Conservation (phyloP, 2,329 filamentous ascomycete species). For the Nemania bipapillata region DNA sequence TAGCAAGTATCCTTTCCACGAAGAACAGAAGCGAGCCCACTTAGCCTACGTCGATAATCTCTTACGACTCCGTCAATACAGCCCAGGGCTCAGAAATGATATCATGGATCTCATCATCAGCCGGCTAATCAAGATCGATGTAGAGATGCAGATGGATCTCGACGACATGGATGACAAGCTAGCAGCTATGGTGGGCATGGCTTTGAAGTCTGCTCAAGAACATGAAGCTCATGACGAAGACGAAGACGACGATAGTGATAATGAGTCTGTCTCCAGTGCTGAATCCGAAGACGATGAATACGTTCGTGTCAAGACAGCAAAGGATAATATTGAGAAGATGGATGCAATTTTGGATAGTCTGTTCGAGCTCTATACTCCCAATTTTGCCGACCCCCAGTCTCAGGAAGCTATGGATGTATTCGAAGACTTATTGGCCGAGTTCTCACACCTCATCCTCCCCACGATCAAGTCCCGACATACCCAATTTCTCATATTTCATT, state of each 20-base stretch:
- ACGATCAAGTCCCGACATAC: constrained; percentile 92
- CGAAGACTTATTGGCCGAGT: constrained; percentile 83
- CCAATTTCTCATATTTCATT: constrained; percentile 96
- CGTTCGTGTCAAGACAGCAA: constrained; percentile 74
- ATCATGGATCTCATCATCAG: constrained; percentile 86
- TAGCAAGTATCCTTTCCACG: constrained; percentile 77
- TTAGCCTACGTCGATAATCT: constrained; percentile 90
- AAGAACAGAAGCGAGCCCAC: constrained; percentile 81
- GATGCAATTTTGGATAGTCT: constrained; percentile 89
- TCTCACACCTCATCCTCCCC: constrained; percentile 86
- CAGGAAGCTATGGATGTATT: constrained; percentile 77
- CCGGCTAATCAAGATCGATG: constrained; percentile 90
- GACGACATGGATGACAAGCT: constrained; percentile 92
- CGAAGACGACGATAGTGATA: constrained; percentile 70
- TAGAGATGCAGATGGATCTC: constrained; percentile 92
- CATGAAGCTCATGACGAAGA: constrained; percentile 64
- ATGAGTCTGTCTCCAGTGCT: constrained; percentile 76
- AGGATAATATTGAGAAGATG: constrained; percentile 87
- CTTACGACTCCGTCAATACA: constrained; percentile 78
- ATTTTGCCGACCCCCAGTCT: constrained; percentile 75
- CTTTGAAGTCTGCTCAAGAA: constrained; percentile 56
- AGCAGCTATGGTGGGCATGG: constrained; percentile 75
- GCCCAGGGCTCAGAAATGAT: constrained; percentile 79
- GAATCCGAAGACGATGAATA: constrained; percentile 74
- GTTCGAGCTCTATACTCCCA: constrained; percentile 81